Evolutionary conservation across 1,139 yeast species (phyloP).

Genomic region (Suhomyces choctaworum): DNA sequence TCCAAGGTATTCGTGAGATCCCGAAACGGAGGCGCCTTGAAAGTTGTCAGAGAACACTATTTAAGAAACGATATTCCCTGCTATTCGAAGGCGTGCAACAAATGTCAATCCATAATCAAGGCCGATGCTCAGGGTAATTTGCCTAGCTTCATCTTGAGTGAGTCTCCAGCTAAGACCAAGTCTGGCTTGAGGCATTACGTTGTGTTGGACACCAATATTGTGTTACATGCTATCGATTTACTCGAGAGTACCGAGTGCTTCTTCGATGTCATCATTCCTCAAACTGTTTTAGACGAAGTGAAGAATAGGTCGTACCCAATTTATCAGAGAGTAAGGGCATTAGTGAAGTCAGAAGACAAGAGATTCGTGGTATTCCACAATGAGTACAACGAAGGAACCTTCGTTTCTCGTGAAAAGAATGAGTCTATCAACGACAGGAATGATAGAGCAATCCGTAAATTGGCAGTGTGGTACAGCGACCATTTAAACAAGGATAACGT

Average conservation of each 20-base stretch:
- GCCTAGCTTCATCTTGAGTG: constrained; percentile 52
- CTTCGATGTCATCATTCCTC: constrained; percentile 89
- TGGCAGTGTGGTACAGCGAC: constrained; percentile 66
- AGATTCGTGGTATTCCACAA: constrained; percentile 91
- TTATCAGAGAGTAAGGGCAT: constrained; percentile 76
- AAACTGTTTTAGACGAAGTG: constrained; percentile 92
- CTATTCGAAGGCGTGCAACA: constrained; percentile 66
- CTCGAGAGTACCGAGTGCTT: constrained; percentile 77
- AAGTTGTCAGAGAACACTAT: constrained; percentile 92
- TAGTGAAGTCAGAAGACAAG: constrained; percentile 77
- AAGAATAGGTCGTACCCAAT: constrained; percentile 85
- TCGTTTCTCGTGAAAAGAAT: constrained; percentile 56
- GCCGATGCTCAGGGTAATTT: constrained; percentile 57
- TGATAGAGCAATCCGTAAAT: constrained; percentile 83
- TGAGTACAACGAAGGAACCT: constrained; percentile 79
- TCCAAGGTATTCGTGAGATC: constrained; percentile 93
- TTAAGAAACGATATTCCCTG: constrained; percentile 92
- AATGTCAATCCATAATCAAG: constrained; percentile 57
- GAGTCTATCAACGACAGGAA: constrained; percentile 89
- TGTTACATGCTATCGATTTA: constrained; percentile 84
- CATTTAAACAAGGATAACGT: constrained; percentile 58
- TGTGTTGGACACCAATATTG: constrained; percentile 85
- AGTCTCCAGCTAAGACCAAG: constrained; percentile 45
- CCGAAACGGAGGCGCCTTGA: constrained; percentile 84
- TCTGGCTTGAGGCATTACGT: constrained; percentile 61